phyloP scores from a whole-genome alignment of 371 early-diverging fungal species.

The Coemansia sp. region DNA sequence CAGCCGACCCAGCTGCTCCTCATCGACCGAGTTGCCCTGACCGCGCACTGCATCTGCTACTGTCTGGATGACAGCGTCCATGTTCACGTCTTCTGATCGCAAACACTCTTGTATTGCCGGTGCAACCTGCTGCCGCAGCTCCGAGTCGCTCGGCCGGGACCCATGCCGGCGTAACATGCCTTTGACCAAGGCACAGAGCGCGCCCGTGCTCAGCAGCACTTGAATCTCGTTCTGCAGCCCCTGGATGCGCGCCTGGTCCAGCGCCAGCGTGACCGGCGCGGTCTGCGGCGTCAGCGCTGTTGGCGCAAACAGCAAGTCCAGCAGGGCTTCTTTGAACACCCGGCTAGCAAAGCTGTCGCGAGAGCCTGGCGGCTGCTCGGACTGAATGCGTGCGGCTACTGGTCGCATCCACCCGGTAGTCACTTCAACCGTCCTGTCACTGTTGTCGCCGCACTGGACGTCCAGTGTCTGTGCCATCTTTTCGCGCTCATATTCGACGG shows the following conservation, averaged over 20 bases:
- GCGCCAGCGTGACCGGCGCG: slow-evolving; percentile 16
- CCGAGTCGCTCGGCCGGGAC: neutral
- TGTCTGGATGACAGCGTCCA: slow-evolving; percentile 13
- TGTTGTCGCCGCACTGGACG: neutral
- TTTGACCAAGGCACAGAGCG: slow-evolving; percentile 16
- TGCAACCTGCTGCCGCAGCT: slow-evolving; percentile 9
- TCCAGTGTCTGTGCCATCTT: slow-evolving; percentile 18
- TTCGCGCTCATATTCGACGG: slow-evolving; percentile 35
- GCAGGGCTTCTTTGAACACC: slow-evolving; percentile 30
- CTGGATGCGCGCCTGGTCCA: slow-evolving; percentile 29
- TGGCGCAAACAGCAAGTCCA: slow-evolving; percentile 36
- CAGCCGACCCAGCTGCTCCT: neutral
- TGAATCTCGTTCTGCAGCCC: slow-evolving; percentile 37
- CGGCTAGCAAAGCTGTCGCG: slow-evolving; percentile 7
- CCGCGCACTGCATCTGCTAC: slow-evolving; percentile 1
- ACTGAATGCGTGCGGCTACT: slow-evolving; percentile 7
- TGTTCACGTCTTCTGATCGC: slow-evolving; percentile 22
- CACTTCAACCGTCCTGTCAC: neutral
- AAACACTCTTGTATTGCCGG: slow-evolving; percentile 4
- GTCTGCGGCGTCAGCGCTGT: slow-evolving; percentile 1
- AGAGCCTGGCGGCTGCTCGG: neutral
- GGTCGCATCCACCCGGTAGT: slow-evolving; percentile 24
- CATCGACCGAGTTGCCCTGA: neutral
- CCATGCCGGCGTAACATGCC: neutral
- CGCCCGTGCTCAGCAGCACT: slow-evolving; percentile 22